Evolutionary conservation across 192 early-diverging fungal species (phyloP).

Genomic region (Mortierella antarctica): DNA sequence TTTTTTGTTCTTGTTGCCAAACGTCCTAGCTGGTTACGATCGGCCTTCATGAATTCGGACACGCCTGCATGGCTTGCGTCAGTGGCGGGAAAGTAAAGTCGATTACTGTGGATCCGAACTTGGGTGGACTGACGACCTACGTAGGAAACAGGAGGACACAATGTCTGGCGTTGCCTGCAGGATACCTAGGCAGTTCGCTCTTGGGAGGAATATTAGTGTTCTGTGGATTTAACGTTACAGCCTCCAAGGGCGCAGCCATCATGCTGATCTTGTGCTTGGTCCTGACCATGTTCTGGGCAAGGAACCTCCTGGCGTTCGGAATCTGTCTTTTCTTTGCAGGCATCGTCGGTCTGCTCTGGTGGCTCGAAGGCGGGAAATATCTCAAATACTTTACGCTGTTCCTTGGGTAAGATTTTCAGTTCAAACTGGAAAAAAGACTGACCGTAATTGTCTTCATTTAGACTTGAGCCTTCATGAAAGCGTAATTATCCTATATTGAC

Average conservation of each 20-base stretch:
- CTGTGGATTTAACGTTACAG: conserved; percentile 88
- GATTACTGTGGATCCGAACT: conserved; percentile 91
- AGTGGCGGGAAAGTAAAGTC: conserved; percentile 92
- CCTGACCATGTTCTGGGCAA: conserved; percentile 86
- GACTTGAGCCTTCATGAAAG: neutral
- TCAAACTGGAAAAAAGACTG: no score
- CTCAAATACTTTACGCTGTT: conserved; percentile 94
- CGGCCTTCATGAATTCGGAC: conserved; percentile 95
- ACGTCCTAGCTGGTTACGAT: conserved; percentile 81
- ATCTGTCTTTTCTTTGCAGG: conserved; percentile 88
- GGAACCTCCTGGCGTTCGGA: conserved; percentile 86
- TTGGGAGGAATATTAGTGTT: conserved; percentile 95
- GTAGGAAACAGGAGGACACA: conserved; percentile 69
- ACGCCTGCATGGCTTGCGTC: conserved; percentile 85
- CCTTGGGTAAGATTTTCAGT: conserved; percentile 70
- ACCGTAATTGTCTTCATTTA: neutral
- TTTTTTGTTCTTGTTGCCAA: conserved; percentile 2
- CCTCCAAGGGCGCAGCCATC: conserved; percentile 89
- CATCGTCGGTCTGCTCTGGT: conserved; percentile 87
- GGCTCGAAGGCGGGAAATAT: conserved; percentile 74
- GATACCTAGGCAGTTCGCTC: conserved; percentile 90
- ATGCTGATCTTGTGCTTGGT: conserved; percentile 87
- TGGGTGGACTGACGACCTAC: conserved; percentile 85
- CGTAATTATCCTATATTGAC: neutral
- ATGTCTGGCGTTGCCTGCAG: conserved; percentile 86